Conservation (phyloP, 192 early-diverging fungal species). For the Coemansia sp. region DNA sequence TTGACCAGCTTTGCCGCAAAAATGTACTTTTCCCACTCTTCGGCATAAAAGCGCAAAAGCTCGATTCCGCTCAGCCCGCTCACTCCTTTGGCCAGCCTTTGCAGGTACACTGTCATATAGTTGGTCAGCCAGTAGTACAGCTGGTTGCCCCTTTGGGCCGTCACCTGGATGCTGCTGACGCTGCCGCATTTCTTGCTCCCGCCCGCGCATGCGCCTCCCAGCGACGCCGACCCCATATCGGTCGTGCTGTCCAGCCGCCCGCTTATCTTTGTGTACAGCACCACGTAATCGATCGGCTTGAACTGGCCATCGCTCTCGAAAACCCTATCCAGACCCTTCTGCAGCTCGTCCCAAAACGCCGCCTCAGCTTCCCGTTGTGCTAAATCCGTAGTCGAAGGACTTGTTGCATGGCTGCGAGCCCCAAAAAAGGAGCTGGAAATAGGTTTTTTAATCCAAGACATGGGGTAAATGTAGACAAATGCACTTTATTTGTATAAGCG, state of each 20-base stretch:
- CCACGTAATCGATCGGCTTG: neutral
- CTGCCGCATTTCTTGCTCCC: slow-evolving; percentile 4
- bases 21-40: neutral
- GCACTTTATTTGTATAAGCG: too few species aligned
- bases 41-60: neutral
- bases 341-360: slow-evolving; percentile 5
- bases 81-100: neutral
- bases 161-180: neutral
- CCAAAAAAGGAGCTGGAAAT: too few species aligned
- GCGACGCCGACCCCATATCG: neutral
- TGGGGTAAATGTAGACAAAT: too few species aligned
- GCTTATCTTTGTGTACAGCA: neutral
- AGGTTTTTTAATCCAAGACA: too few species aligned
- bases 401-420: too few species aligned
- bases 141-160: neutral
- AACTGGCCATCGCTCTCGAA: neutral
- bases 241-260: neutral
- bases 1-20: neutral
- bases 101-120: neutral
- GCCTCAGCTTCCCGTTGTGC: too few species aligned
- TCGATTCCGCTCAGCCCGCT: neutral
- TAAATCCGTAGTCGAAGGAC: too few species aligned
- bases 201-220: neutral
- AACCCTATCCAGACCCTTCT: neutral
- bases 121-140: slow-evolving; percentile 4